phyloP scores from a whole-genome alignment of 192 early-diverging fungal genomes.

The Powellomyces hirtus region DNA sequence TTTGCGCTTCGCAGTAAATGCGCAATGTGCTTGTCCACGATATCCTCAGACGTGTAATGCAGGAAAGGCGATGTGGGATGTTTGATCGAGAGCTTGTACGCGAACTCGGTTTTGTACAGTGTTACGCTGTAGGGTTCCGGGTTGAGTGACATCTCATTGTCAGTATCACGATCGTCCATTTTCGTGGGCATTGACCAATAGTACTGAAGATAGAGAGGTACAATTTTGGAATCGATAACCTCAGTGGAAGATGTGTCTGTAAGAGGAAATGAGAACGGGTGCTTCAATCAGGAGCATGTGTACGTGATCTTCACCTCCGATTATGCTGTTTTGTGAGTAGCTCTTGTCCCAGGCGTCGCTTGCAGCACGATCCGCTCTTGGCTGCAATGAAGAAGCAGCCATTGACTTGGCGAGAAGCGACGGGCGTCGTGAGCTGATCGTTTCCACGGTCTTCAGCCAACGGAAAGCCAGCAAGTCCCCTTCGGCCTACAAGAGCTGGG shows the following conservation, averaged over 20 bases:
- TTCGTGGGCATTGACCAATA: too few species aligned
- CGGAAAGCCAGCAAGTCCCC: conserved; percentile 14
- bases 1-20: background rate
- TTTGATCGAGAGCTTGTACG: background rate
- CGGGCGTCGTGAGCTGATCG: background rate
- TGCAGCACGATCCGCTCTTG: background rate
- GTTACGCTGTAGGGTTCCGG: background rate
- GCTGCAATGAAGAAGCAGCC: background rate
- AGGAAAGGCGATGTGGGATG: conserved; percentile 25
- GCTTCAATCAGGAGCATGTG: background rate
- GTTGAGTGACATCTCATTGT: too few species aligned
- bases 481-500: too few species aligned
- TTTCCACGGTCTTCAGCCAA: background rate
- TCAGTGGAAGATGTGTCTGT: too few species aligned
- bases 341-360: background rate
- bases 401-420: background rate
- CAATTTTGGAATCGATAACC: too few species aligned
- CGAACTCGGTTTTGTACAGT: background rate
- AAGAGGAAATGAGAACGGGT: too few species aligned
- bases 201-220: too few species aligned
- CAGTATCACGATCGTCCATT: too few species aligned
- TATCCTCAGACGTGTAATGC: conserved; percentile 37
- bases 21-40: conserved; percentile 16
- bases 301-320: background rate
- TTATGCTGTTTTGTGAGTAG: too few species aligned